Conservation (phyloP, 108 stramenopile genomes). For the Skeletonema menzelii region DNA sequence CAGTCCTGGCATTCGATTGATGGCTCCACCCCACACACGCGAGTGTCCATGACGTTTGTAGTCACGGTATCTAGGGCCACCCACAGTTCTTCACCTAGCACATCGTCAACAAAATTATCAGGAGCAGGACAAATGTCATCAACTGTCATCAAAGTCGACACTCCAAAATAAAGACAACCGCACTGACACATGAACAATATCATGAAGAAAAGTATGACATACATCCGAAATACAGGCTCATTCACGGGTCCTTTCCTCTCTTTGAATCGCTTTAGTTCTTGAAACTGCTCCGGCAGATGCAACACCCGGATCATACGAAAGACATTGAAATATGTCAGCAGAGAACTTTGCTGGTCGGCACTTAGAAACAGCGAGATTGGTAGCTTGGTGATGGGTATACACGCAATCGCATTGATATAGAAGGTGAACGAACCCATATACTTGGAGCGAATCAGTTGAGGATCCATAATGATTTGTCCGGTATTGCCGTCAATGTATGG, state of each 20-base stretch:
- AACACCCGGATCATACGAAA: conserved; percentile 48
- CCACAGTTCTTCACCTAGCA: conserved; percentile 38
- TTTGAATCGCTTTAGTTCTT: conserved; percentile 36
- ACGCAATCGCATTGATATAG: conserved; percentile 40
- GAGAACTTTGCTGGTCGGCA: neutral
- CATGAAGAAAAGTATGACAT: conserved; percentile 52
- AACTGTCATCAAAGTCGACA: conserved; percentile 27
- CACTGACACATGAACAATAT: conserved; percentile 39
- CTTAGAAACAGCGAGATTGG: conserved; percentile 21
- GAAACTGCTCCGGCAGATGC: conserved; percentile 42
- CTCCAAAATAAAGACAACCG: conserved; percentile 52
- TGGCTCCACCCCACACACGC: conserved; percentile 21
- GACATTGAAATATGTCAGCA: conserved; percentile 27
- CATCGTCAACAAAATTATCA: conserved; percentile 20
- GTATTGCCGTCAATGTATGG: conserved; percentile 49
- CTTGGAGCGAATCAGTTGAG: conserved; percentile 12
- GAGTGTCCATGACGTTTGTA: conserved; percentile 42
- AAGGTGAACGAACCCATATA: conserved; percentile 35
- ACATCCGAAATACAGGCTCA: conserved; percentile 52
- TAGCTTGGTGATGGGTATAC: conserved; percentile 42
- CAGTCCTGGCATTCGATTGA: conserved; percentile 33
- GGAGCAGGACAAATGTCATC: conserved; percentile 43
- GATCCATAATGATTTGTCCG: conserved; percentile 36
- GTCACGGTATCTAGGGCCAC: conserved; percentile 34
- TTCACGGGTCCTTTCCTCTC: conserved; percentile 41